Base-by-base conservation (phyloP, 2,329 filamentous ascomycete genomes). In the Diaporthe australafricana region DNA sequence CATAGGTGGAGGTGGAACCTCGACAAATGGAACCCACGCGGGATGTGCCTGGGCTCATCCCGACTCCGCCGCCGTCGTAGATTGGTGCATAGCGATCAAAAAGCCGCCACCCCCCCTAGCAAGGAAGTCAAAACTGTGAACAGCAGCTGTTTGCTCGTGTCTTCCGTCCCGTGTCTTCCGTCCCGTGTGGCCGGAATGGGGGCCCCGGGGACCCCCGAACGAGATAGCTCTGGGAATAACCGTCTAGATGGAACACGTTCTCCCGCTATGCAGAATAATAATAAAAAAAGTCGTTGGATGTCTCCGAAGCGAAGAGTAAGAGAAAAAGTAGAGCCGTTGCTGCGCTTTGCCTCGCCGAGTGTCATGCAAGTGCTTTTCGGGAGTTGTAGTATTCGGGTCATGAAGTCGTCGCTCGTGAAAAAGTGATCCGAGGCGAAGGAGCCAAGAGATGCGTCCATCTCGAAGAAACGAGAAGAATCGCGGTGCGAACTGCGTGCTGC, bases 191-290 rank as follows among this genome's bases (percentile, higher is more conserved):
- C 70, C 66, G 52, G 57, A 62, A 56, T 20, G 38, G 16, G 55
- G 55, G n/a, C 47, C 50, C 52, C n/a, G 35, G 32, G 17, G 4
- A 22, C 9, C 45, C 40, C 42, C n/a, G 57, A n/a, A 14, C 20
- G 17, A 53, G 42, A 25, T 22, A 47, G 35, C 50, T 60, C 52
- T 20, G 25, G 40, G 62, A 35, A 65, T 27, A 40, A n/a, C 60
- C 57, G 30, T 73, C 72, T 73, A 72, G 52, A 71, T 73, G 42
- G 42, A 69, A 66, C 45, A 69, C 47, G 30, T 57, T 56, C 38
- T 68, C 66, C 63, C 65, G 72, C 72, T 73, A 73, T 73, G 72
- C 72, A 73, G 45, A 62, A 70, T 25, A 45, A n/a, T n/a, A n/a
- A n/a, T n/a, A 42, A 27, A 60, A 66, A 12, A 60, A 35, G 38